A percentile compares a stretch with the other conserved stretches of the same genome.
These are phyloP conservation scores for Zygnema circumcarinatum DNA, from an alignment of 139 green algal species.

Conservation along the genomic window DNA sequence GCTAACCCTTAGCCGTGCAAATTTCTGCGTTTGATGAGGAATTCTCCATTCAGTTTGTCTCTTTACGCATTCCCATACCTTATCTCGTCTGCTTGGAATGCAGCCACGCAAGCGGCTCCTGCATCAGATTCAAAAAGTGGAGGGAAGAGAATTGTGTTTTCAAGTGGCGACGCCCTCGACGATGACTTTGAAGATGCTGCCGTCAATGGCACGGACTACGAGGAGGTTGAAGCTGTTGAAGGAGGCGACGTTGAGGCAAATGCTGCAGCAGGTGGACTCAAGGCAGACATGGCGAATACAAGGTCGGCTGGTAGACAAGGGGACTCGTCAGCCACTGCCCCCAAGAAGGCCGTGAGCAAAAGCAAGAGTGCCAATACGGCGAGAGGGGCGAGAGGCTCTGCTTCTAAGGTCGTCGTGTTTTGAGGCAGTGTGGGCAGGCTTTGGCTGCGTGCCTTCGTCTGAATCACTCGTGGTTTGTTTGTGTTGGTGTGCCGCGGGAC, in stretches of 20 bases:
- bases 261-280: neutral
- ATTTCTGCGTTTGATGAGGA: too few species aligned
- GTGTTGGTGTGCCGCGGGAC: too few species aligned
- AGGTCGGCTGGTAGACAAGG: neutral
- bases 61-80: neutral
- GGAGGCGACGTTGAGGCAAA: neutral
- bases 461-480: too few species aligned
- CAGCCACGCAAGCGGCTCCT: neutral
- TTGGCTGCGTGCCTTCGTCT: too few species aligned
- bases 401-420: too few species aligned
- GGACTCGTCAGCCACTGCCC: neutral
- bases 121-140: neutral
- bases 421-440: too few species aligned
- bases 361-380: neutral
- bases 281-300: neutral
- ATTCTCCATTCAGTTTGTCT: neutral
- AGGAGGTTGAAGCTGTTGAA: neutral
- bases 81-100: neutral
- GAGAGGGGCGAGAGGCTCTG: too few species aligned
- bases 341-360: neutral
- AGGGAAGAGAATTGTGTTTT: conserved; percentile 24
- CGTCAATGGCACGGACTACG: neutral
- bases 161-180: conserved; percentile 36
- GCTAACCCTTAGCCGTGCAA: too few species aligned
- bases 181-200: conserved; percentile 20